Conservation (phyloP, 2,329 filamentous ascomycete species). For the Colletotrichum magnum region DNA sequence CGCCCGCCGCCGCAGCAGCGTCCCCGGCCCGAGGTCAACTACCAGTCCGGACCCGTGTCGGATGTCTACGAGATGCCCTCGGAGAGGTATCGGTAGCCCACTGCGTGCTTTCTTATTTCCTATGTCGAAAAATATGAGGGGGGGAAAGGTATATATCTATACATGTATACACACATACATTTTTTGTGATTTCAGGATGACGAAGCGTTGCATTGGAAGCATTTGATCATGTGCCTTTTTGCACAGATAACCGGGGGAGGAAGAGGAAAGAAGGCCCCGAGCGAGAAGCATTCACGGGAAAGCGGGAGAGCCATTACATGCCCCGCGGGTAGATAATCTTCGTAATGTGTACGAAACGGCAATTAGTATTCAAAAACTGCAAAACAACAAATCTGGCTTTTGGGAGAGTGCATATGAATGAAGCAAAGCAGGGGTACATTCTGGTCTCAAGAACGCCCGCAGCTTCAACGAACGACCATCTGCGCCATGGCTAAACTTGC, state of each 20-base stretch:
- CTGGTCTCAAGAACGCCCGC: too few relatives aligned
- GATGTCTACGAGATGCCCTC: constrained; percentile 60
- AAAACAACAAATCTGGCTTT: background rate
- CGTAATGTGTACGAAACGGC: constrained; percentile 34
- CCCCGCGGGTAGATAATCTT: constrained; percentile 27
- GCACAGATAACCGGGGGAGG: background rate
- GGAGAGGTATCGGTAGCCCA: constrained; percentile 52
- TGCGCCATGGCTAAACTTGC: too few relatives aligned
- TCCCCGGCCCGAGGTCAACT: constrained; percentile 50
- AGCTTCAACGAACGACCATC: too few relatives aligned
- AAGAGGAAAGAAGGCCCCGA: background rate
- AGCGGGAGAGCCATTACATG: background rate
- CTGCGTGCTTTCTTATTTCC: constrained; percentile 1
- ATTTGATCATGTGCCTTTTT: background rate
- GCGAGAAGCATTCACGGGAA: background rate
- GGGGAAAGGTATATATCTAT: background rate
- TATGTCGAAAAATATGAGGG: background rate
- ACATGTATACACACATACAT: background rate
- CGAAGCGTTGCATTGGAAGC: constrained; percentile 10
- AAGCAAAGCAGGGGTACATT: too few relatives aligned
- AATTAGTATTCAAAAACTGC: background rate
- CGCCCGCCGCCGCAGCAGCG: constrained; percentile 21
- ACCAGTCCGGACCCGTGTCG: constrained; percentile 49
- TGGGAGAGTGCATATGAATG: background rate
- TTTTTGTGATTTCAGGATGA: background rate